Percentiles rank a stretch among this genome's conserved stretches.
phyloP scores from a whole-genome alignment of 768 basidiomycete genomes.

The Boletales sp. region DNA sequence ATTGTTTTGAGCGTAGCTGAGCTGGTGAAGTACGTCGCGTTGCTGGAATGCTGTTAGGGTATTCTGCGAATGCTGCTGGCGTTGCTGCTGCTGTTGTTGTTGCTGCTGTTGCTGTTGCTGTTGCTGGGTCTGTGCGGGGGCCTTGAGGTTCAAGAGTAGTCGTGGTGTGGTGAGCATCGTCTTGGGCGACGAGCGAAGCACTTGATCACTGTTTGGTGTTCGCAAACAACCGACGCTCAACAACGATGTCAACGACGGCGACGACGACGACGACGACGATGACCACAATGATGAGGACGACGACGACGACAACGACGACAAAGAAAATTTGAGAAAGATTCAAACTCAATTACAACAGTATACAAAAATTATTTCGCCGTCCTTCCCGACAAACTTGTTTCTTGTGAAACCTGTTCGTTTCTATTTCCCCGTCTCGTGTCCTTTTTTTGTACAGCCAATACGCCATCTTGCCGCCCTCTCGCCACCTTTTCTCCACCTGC shows the following conservation, averaged over 20 bases:
- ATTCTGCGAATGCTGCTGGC: constrained; percentile 25
- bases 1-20: constrained; percentile 27
- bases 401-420: constrained; percentile 37
- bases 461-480: constrained; percentile 73
- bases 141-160: constrained; percentile 17
- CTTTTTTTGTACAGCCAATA: constrained; percentile 79
- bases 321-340: constrained; percentile 2
- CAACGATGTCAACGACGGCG: constrained; percentile 7
- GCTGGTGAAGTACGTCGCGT: constrained; percentile 28
- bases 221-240: constrained; percentile 31
- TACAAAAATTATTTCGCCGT: constrained; percentile 76
- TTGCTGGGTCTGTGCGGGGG: constrained; percentile 9
- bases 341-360: constrained; percentile 34
- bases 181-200: constrained; percentile 12
- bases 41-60: constrained; percentile 25
- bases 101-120: constrained; percentile 13
- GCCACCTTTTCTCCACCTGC: constrained; percentile 58
- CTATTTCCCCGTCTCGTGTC: background rate
- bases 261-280: background rate
- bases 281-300: background rate
- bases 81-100: constrained; percentile 22
- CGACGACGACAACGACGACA: constrained; percentile 5
- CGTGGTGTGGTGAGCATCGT: constrained; percentile 30
- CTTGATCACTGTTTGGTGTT: constrained; percentile 24
- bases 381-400: constrained; percentile 64